Base-by-base conservation (phyloP, 371 early-diverging fungal species). In the Mucor indicus region DNA sequence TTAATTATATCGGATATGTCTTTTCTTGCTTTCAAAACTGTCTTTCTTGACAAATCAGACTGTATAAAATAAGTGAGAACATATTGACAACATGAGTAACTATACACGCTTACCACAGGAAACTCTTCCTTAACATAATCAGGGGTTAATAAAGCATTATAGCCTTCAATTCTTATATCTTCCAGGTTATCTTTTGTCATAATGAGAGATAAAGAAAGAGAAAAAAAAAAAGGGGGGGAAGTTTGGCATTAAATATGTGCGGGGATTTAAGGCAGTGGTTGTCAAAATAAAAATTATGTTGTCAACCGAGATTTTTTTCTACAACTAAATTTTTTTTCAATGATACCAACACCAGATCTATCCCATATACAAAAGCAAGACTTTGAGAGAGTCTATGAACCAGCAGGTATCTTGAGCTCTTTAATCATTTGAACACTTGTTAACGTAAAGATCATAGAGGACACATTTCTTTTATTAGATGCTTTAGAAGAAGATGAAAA, bases 381-480 rank as follows among this genome's bases (percentile, higher is more conserved):
- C 58, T 92, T 80, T 51, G 71, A 78, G 15, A 61, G 72, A 36
- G 83, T 95, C 8, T 95, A 93, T 62, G 93, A 93, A 62, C 92
- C 95, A n/a, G 89, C 92, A 35, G 89, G 89, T 87, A 69, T 20
- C 9, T 35, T n/a, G 29, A 20, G 16, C 12, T 16, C 10, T 17
- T 23, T 24, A 24, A 30, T 23, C 17, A 22, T 13, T 7, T 33
- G 5, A 4, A 33, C 6, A 12, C 8, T 12, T 29, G 22, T 35
- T 43, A 9, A 21, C 15, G 13, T n/a, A n/a, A n/a, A n/a, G n/a
- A n/a, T n/a, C 29, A 16, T 31, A 70, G 96, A 97, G 81, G 97
- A 97, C 67, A 93, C 95, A 0, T 97, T 92, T 58, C 61, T 96
- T 44, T 74, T 97, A 16, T 66, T 97, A 24, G 96, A 95, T 60